A percentile compares a stretch with the other conserved stretches of the same genome.
Evolutionary conservation across 208 protist species (phyloP).

Genomic region (Trypanosoma boissoni): DNA sequence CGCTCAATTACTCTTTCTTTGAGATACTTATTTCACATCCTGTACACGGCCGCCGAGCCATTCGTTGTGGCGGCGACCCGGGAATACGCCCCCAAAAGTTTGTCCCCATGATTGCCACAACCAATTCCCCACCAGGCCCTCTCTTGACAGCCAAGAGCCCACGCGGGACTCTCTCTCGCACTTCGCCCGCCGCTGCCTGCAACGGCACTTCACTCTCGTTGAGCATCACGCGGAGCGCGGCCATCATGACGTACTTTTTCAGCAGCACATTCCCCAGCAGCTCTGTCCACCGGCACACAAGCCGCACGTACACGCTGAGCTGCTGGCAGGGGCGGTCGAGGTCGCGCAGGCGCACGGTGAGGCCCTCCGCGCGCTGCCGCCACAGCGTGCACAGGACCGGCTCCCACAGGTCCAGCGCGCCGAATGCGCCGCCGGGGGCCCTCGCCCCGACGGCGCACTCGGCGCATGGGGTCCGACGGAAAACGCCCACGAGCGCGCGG

Average conservation of each 20-base stretch:
- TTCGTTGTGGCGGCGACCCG: background rate
- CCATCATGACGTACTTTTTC: background rate
- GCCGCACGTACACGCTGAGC: conserved; percentile 17
- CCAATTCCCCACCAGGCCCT: conserved; percentile 1
- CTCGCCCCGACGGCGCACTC: background rate
- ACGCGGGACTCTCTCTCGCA: background rate
- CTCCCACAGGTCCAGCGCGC: conserved; percentile 13
- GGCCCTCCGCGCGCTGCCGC: background rate
- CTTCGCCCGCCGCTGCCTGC: background rate
- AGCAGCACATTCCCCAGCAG: conserved; percentile 20
- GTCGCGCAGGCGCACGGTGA: conserved; percentile 17
- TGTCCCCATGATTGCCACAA: conserved; percentile 3
- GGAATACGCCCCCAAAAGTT: conserved; percentile 14
- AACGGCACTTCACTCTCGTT: conserved; percentile 13
- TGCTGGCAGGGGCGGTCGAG: conserved; percentile 22
- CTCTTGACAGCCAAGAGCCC: background rate
- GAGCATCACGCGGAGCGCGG: conserved; percentile 22
- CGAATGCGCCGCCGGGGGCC: too few relatives aligned
- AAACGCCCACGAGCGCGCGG: conserved; percentile 16
- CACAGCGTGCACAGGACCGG: conserved; percentile 9
- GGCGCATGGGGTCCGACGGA: background rate
- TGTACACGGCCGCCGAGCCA: background rate
- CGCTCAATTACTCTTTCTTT: conserved; percentile 3
- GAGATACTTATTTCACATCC: background rate
- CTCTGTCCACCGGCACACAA: conserved; percentile 20